Conservation (phyloP, 2,329 filamentous ascomycete genomes). For the Aspergillus aculeatus region DNA sequence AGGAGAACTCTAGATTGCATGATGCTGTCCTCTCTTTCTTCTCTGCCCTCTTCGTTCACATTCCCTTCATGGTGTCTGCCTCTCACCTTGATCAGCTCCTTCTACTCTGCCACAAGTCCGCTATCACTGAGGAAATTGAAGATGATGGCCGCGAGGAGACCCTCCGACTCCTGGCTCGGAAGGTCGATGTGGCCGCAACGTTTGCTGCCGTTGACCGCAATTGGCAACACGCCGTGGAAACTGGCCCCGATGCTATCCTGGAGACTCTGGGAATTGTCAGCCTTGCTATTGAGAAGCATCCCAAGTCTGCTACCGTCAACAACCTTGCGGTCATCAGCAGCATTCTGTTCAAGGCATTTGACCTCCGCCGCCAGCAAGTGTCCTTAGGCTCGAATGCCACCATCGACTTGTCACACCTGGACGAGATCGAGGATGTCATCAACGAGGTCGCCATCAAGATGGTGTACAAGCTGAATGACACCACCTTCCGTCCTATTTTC, state of each 20-base stretch:
- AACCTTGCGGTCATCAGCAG: constrained; percentile 68
- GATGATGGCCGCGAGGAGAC: constrained; percentile 67
- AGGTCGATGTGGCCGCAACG: constrained; percentile 73
- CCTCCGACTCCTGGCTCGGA: constrained; percentile 71
- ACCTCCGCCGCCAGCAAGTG: constrained; percentile 44
- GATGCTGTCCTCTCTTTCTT: constrained; percentile 81
- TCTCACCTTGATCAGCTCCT: constrained; percentile 72
- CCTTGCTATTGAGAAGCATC: constrained; percentile 70
- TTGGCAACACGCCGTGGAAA: constrained; percentile 64
- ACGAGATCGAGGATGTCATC: constrained; percentile 62
- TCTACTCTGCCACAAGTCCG: constrained; percentile 69
- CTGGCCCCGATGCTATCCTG: constrained; percentile 63
- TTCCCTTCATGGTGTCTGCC: constrained; percentile 86
- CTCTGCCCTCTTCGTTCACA: constrained; percentile 72
- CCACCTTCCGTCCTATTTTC: constrained; percentile 89
- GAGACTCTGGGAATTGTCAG: constrained; percentile 71
- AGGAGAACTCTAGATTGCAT: constrained; percentile 65
- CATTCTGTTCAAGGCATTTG: constrained; percentile 55
- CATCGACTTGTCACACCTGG: constrained; percentile 51
- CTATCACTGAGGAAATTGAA: constrained; percentile 60
- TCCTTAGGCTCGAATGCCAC: constrained; percentile 26
- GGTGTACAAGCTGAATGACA: constrained; percentile 95
- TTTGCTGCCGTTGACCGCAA: constrained; percentile 71
- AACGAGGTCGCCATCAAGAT: constrained; percentile 78
- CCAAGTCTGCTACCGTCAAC: constrained; percentile 76